Percentiles rank a stretch among this genome's conserved stretches.
phyloP scores from a whole-genome alignment of 2,329 filamentous ascomycete species.

The Hymenoscyphus salicellus region DNA sequence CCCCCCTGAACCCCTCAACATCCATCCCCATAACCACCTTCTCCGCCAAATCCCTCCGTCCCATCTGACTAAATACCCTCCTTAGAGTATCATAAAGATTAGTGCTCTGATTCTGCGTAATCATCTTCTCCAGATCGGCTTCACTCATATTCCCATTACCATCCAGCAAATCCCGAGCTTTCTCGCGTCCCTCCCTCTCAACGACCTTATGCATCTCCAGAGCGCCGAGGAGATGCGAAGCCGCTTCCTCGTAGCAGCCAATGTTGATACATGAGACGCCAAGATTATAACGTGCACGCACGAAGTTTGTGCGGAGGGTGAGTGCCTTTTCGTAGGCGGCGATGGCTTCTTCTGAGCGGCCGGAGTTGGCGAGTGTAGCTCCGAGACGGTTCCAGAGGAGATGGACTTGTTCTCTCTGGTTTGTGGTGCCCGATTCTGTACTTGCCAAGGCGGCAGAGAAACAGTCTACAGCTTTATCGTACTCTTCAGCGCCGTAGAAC shows the following conservation, averaged over 20 bases:
- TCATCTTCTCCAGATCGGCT: slow-evolving; percentile 77
- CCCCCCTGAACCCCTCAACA: slow-evolving; percentile 79
- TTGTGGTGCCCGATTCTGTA: slow-evolving; percentile 78
- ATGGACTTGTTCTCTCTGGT: slow-evolving; percentile 82
- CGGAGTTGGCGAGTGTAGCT: slow-evolving; percentile 91
- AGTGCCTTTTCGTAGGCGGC: slow-evolving; percentile 93
- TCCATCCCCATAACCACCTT: slow-evolving; percentile 87
- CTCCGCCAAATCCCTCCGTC: slow-evolving; percentile 80
- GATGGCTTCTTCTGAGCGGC: slow-evolving; percentile 91
- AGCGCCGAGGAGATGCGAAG: slow-evolving; percentile 86
- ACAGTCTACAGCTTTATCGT: slow-evolving; percentile 97
- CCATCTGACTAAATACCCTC: slow-evolving; percentile 96
- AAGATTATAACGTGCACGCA: slow-evolving; percentile 93
- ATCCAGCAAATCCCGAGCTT: slow-evolving; percentile 75
- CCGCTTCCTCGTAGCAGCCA: slow-evolving; percentile 88
- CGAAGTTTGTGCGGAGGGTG: slow-evolving; percentile 89
- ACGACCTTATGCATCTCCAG: slow-evolving; percentile 94
- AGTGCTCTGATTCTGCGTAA: slow-evolving; percentile 92
- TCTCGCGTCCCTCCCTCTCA: slow-evolving; percentile 77
- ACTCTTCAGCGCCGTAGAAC: slow-evolving; percentile 97
- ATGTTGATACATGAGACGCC: slow-evolving; percentile 98
- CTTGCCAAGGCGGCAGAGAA: slow-evolving; percentile 88
- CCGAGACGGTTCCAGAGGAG: slow-evolving; percentile 96
- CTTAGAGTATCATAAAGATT: slow-evolving; percentile 94
- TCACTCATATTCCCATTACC: slow-evolving; percentile 60